A percentile compares a stretch with the other conserved stretches of the same genome.
Evolutionary conservation across 352 stramenopile genomes (phyloP).

Genomic region (Pythium grandisporangium): DNA sequence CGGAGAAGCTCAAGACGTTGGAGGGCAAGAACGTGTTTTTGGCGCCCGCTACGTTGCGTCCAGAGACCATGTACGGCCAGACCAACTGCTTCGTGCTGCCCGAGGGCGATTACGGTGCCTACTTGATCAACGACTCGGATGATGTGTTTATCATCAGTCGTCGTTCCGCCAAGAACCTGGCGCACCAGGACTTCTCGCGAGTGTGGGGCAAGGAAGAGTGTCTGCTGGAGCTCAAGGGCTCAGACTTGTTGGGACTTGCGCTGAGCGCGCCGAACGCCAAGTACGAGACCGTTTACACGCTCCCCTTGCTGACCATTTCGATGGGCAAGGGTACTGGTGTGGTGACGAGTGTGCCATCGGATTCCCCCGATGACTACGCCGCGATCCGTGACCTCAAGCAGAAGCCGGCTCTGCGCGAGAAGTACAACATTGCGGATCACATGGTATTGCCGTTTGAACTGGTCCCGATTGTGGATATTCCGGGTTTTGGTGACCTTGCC

Average conservation of each 20-base stretch:
- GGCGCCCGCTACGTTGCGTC: conserved; percentile 96
- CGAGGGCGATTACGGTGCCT: conserved; percentile 98
- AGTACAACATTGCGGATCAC: conserved; percentile 97
- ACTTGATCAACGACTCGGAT: conserved; percentile 89
- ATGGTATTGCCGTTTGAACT: conserved; percentile 98
- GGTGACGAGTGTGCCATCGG: conserved; percentile 98
- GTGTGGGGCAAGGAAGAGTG: conserved; percentile 86
- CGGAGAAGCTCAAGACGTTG: conserved; percentile 68
- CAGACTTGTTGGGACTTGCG: conserved; percentile 95
- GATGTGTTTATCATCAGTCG: conserved; percentile 96
- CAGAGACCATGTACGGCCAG: conserved; percentile 99
- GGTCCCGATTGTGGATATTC: conserved; percentile 99
- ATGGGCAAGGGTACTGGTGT: conserved; percentile 99
- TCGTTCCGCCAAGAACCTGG: conserved; percentile 91
- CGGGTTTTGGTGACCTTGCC: conserved; percentile 94
- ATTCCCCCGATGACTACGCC: conserved; percentile 98
- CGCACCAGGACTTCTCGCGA: conserved; percentile 91
- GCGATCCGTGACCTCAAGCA: conserved; percentile 98
- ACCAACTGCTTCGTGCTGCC: conserved; percentile 99
- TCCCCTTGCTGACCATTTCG: conserved; percentile 98
- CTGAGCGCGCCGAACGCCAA: conserved; percentile 93
- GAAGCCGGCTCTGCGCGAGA: conserved; percentile 96
- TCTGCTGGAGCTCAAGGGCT: conserved; percentile 89
- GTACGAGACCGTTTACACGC: conserved; percentile 99
- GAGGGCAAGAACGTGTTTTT: conserved; percentile 92